Base-by-base conservation (phyloP, 78 protist genomes). In the Chrysochromulina tobinii region DNA sequence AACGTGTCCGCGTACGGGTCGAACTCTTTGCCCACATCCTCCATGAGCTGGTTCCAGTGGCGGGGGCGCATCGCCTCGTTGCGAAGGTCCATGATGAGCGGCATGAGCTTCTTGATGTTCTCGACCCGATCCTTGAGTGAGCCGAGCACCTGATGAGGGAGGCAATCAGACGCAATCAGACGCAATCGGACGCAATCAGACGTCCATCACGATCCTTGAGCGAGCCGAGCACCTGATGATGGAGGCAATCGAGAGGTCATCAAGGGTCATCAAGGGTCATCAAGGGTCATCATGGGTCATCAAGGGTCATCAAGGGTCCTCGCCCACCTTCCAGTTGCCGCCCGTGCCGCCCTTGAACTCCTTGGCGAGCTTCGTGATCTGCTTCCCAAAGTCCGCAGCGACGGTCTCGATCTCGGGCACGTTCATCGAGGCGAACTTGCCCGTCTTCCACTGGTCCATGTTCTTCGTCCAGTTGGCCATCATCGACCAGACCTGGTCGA, bases 21-120 rank as follows among this genome's bases (percentile, higher is more conserved):
- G 67, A 96, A 93, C 2, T 0, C 61, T 84, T 87, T 12, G 27
- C 50, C 95, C 1, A 95, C 67, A 84, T 94, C 89, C 11, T 89
- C 92, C 91, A 25, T 68, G 61, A 97, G 94, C 75, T 59, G 50
- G 25, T 4, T 61, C 97, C 97, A 97, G 81, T 97, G 98, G 8
- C 98, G 81, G n/a, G 14, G 79, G 12, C 96, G 90, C 68, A 97
- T n/a, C 15, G 95, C 96, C 0, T 61, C 75, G 86, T 93, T 94
- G 38, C 90, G 20, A 73, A 97, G 90, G 73, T 95, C 93, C 21
- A 18, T 4, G 90, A 97, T 83, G 58, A 95, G 93, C n/a, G 97
- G 96, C 79, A 97, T 61, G 51, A 87, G 61, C 27, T 50, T 23
- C 55, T 75, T 23, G 92, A 97, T 94, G 72, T 57, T 75, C 20